These are phyloP conservation scores for Suillus clintonianus DNA, from an alignment of 768 basidiomycete species.

Conservation along the genomic window DNA sequence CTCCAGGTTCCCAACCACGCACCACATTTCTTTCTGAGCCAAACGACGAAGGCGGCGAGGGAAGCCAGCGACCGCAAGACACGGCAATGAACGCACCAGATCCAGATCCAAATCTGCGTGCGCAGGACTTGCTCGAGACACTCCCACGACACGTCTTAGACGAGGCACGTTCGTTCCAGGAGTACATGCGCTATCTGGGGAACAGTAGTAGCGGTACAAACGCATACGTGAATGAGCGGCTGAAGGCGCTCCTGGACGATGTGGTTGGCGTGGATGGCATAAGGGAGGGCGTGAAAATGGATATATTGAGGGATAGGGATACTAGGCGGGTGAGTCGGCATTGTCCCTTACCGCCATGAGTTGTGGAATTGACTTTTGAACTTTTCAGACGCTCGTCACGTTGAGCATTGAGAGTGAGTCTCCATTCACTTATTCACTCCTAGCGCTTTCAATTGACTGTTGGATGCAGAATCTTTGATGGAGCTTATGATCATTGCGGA, in stretches of 20 bases:
- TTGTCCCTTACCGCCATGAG: neutral
- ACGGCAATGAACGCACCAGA: neutral
- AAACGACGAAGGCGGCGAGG: neutral
- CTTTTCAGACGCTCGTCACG: constrained; percentile 40
- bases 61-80: neutral
- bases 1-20: neutral
- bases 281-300: constrained; percentile 35
- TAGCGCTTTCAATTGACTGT: neutral
- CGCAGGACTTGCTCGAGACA: constrained; percentile 36
- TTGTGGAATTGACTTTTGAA: neutral
- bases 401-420: constrained; percentile 49
- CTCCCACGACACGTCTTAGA: constrained; percentile 41
- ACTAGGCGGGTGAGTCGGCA: constrained; percentile 39
- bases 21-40: neutral
- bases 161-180: constrained; percentile 40
- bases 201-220: constrained; percentile 11
- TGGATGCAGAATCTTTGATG: constrained; percentile 31
- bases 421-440: neutral
- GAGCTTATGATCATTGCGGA: constrained; percentile 37
- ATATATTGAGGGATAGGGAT: constrained; percentile 45
- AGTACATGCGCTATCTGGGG: constrained; percentile 39
- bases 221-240: constrained; percentile 13
- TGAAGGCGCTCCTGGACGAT: constrained; percentile 44
- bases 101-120: constrained; percentile 3
- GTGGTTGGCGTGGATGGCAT: constrained; percentile 35